Percentiles rank a stretch among this genome's conserved stretches.
phyloP scores from a whole-genome alignment of 768 basidiomycete species.

The Sarcodon aspratus region DNA sequence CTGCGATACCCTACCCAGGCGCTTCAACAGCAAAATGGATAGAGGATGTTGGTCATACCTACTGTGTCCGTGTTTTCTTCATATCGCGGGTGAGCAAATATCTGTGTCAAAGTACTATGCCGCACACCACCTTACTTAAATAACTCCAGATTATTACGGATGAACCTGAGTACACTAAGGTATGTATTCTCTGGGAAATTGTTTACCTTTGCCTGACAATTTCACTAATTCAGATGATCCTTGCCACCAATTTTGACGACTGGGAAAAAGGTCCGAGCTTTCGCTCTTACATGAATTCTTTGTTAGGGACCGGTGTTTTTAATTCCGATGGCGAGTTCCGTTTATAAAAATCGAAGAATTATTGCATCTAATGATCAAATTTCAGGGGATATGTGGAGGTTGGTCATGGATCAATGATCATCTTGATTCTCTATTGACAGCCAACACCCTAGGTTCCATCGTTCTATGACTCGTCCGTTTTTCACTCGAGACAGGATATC shows the following conservation, averaged over 20 bases:
- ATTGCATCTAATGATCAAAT: conserved; percentile 19
- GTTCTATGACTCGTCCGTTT: conserved; percentile 55
- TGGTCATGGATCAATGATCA: neutral
- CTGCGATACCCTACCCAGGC: neutral
- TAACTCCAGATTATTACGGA: conserved; percentile 22
- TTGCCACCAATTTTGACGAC: conserved; percentile 30
- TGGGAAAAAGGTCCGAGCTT: conserved; percentile 38
- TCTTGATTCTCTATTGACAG: neutral
- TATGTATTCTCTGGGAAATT: neutral
- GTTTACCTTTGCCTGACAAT: neutral
- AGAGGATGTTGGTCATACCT: neutral
- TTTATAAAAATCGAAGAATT: neutral
- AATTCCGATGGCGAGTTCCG: conserved; percentile 45
- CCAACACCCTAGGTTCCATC: conserved; percentile 36
- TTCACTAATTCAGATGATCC: conserved; percentile 23
- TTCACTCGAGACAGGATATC: conserved; percentile 49
- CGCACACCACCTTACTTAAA: neutral
- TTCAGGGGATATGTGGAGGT: conserved; percentile 40
- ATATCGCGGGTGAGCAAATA: no score
- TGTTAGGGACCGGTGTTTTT: conserved; percentile 58
- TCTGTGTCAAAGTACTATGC: no score
- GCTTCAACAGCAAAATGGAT: neutral
- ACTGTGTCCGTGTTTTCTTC: neutral
- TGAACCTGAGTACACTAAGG: conserved; percentile 39
- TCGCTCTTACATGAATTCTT: conserved; percentile 27